These are phyloP conservation scores for Naganishia cerealis DNA, from an alignment of 1,284 basidiomycete species.

Conservation along the genomic window DNA sequence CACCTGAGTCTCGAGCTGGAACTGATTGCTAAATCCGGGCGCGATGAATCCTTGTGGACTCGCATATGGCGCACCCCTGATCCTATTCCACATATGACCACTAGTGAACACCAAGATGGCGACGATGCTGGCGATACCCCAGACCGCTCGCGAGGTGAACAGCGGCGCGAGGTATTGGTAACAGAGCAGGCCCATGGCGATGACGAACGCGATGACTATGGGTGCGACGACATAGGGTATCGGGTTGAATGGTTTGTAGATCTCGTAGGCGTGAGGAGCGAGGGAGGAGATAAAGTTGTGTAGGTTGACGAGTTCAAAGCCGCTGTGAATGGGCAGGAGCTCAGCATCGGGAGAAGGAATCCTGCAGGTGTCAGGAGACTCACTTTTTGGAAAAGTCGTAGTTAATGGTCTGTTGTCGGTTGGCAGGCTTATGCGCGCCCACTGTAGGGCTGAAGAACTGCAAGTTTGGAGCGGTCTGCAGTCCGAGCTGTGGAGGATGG, in stretches of 20 bases:
- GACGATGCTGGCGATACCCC: slow-evolving; percentile 65
- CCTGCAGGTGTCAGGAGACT: slow-evolving; percentile 52
- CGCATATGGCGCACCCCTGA: slow-evolving; percentile 73
- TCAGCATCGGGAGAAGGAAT: slow-evolving; percentile 19
- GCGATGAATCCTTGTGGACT: slow-evolving; percentile 63
- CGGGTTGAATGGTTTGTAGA: slow-evolving; percentile 52
- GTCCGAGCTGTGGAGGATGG: slow-evolving; percentile 59
- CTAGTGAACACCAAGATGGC: slow-evolving; percentile 78
- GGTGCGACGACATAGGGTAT: slow-evolving; percentile 65
- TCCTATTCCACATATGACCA: slow-evolving; percentile 95
- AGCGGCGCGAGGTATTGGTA: slow-evolving; percentile 62
- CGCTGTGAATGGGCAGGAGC: slow-evolving; percentile 59
- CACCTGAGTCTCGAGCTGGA: slow-evolving; percentile 88
- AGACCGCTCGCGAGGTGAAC: slow-evolving; percentile 64
- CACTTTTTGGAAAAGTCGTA: slow-evolving; percentile 70
- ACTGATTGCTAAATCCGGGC: slow-evolving; percentile 83
- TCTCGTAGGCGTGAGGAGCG: slow-evolving; percentile 56
- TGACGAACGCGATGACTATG: slow-evolving; percentile 62
- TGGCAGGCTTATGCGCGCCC: slow-evolving; percentile 64
- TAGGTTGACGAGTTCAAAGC: slow-evolving; percentile 74
- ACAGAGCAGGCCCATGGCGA: slow-evolving; percentile 53
- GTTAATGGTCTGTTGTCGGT: slow-evolving; percentile 62
- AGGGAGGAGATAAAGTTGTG: slow-evolving; percentile 70
- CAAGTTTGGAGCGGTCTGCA: slow-evolving; percentile 76
- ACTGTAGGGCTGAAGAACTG: slow-evolving; percentile 71